Conservation (phyloP, 257 asterid species). For the Przewalskia tangutica region DNA sequence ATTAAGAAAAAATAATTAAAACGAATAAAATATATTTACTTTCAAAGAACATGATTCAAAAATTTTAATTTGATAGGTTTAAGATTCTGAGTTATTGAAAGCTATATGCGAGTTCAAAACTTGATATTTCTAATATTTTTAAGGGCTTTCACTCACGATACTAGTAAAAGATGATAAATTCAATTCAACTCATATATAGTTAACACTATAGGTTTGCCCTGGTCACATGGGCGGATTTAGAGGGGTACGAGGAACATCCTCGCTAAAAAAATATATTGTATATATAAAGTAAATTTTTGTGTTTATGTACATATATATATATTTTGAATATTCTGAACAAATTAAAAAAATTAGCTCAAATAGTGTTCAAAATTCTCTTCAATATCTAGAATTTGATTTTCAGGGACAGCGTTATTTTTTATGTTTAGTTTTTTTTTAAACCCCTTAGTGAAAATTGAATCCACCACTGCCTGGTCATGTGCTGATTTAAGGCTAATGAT, state of each 20-base stretch:
- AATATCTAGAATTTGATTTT: too few species aligned
- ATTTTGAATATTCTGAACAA: too few species aligned
- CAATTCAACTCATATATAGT: neutral
- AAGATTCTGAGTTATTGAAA: neutral
- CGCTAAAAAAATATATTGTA: too few species aligned
- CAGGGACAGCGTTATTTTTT: too few species aligned
- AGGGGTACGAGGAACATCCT: too few species aligned
- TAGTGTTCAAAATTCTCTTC: too few species aligned
- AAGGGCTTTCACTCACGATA: neutral
- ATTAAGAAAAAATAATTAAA: neutral
- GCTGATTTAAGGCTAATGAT: neutral
- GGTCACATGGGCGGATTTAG: neutral
- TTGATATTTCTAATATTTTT: neutral
- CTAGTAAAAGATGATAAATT: neutral
- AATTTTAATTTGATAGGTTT: neutral
- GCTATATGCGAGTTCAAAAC: neutral
- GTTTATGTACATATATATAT: too few species aligned
- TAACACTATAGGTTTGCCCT: neutral
- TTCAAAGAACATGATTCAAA: neutral
- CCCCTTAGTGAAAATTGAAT: too few species aligned
- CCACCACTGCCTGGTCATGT: too few species aligned
- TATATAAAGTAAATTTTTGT: too few species aligned
- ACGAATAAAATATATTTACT: neutral
- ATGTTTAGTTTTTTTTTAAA: too few species aligned
- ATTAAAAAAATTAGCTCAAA: too few species aligned